phyloP scores from a whole-genome alignment of 1,284 basidiomycete genomes.

The Trichosporon coremiiforme region DNA sequence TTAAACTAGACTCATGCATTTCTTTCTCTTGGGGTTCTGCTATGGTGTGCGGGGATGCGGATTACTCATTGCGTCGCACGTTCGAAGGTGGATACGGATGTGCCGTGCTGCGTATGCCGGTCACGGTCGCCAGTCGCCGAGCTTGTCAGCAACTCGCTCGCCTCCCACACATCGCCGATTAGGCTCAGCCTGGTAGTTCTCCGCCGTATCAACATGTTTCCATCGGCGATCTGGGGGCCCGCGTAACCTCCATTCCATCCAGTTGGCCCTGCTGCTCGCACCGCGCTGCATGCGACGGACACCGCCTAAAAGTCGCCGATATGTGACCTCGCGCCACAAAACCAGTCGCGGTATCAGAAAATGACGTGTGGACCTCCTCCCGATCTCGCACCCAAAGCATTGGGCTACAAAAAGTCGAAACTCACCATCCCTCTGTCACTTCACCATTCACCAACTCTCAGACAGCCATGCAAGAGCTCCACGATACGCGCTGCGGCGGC shows the following conservation, averaged over 20 bases:
- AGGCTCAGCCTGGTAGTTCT: too few relatives aligned
- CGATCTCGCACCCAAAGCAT: neutral
- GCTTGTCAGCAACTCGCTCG: neutral
- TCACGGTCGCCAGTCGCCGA: neutral
- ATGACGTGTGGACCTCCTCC: neutral
- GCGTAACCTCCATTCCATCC: neutral
- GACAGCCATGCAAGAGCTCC: conserved; percentile 9
- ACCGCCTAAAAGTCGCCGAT: neutral
- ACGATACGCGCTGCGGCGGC: conserved; percentile 2
- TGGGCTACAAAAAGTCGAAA: conserved; percentile 12
- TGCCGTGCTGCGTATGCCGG: neutral
- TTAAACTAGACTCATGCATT: conserved; percentile 14
- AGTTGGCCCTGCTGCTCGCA: neutral
- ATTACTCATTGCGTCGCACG: neutral
- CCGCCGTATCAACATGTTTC: neutral
- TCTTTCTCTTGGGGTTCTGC: neutral
- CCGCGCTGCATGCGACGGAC: neutral
- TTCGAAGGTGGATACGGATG: neutral
- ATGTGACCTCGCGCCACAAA: neutral
- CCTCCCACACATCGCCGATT: neutral
- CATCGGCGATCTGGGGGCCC: neutral
- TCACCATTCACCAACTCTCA: neutral
- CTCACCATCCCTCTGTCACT: neutral
- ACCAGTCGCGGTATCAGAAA: neutral
- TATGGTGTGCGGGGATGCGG: too few relatives aligned